These are phyloP conservation scores for Exophiala viscosa DNA, from an alignment of 2,329 filamentous ascomycete species.

Conservation along the genomic window DNA sequence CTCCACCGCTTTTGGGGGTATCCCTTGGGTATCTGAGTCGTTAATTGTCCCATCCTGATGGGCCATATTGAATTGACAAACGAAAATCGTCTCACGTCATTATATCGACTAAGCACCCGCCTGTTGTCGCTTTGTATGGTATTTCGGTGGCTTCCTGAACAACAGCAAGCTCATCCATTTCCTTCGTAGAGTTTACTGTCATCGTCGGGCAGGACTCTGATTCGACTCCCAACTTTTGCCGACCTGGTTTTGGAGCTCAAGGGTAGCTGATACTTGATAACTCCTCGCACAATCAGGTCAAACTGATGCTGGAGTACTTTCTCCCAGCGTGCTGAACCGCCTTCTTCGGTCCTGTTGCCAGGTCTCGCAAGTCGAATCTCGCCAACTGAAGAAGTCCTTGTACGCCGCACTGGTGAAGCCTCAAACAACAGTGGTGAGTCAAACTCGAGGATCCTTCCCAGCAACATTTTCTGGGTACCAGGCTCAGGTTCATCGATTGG, in stretches of 20 bases:
- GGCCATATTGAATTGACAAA: slow-evolving; percentile 24
- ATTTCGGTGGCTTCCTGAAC: neutral
- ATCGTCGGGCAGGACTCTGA: slow-evolving; percentile 39
- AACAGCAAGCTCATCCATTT: slow-evolving; percentile 11
- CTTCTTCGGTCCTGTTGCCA: slow-evolving; percentile 79
- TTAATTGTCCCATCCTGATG: slow-evolving; percentile 8
- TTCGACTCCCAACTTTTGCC: slow-evolving; percentile 44
- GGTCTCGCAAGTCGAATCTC: slow-evolving; percentile 78
- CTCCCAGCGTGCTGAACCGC: slow-evolving; percentile 84
- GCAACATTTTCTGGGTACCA: slow-evolving; percentile 73
- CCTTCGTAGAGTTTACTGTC: slow-evolving; percentile 23
- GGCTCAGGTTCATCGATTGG: slow-evolving; percentile 61
- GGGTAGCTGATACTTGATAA: slow-evolving; percentile 74
- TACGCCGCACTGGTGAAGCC: slow-evolving; percentile 77
- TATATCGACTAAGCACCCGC: too few relatives aligned
- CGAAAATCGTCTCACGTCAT: slow-evolving; percentile 25
- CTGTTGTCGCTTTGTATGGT: neutral
- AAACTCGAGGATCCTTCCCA: slow-evolving; percentile 84
- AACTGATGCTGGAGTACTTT: slow-evolving; percentile 87
- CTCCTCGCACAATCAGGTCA: slow-evolving; percentile 85
- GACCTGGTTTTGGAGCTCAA: slow-evolving; percentile 54
- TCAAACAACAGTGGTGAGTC: slow-evolving; percentile 87
- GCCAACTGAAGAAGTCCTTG: slow-evolving; percentile 68
- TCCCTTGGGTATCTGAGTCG: slow-evolving; percentile 24
- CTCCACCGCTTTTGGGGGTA: slow-evolving; percentile 17